These are phyloP conservation scores for Annona squamosa DNA, from an alignment of 164 flowering plant genomes.

Conservation along the genomic window DNA sequence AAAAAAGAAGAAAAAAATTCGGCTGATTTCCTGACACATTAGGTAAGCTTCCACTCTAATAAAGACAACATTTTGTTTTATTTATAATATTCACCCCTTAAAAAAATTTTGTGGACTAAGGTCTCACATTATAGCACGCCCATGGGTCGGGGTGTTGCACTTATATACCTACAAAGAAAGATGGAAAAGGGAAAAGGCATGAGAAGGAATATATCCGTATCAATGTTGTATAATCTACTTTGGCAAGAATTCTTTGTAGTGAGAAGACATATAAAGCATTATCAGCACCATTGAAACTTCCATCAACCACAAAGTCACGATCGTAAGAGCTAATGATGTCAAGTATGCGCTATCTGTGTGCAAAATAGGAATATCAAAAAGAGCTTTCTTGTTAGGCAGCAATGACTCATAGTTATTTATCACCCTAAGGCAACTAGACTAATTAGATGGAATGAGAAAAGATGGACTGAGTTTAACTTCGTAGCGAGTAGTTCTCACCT, in stretches of 20 bases:
- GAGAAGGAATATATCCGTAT: neutral
- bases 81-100: too few relatives aligned
- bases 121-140: too few relatives aligned
- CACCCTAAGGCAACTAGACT: constrained; percentile 96
- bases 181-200: neutral
- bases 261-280: constrained; percentile 19
- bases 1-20: too few relatives aligned
- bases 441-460: constrained; percentile 88
- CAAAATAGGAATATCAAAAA: constrained; percentile 90
- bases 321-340: constrained; percentile 69
- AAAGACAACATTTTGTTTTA: too few relatives aligned
- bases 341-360: constrained; percentile 91
- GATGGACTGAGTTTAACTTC: constrained; percentile 26
- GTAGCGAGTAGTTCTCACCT: constrained; percentile 79
- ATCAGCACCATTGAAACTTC: constrained; percentile 75
- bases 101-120: too few relatives aligned
- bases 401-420: constrained; percentile 90
- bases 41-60: too few relatives aligned
- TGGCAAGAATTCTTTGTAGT: neutral
- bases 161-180: too few relatives aligned
- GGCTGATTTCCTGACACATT: too few relatives aligned
- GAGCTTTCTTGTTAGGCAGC: constrained; percentile 85
- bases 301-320: constrained; percentile 80
- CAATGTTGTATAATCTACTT: neutral
- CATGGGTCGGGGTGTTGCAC: too few relatives aligned